phyloP scores from a whole-genome alignment of 208 protist genomes.

The Lotmaria passim region DNA sequence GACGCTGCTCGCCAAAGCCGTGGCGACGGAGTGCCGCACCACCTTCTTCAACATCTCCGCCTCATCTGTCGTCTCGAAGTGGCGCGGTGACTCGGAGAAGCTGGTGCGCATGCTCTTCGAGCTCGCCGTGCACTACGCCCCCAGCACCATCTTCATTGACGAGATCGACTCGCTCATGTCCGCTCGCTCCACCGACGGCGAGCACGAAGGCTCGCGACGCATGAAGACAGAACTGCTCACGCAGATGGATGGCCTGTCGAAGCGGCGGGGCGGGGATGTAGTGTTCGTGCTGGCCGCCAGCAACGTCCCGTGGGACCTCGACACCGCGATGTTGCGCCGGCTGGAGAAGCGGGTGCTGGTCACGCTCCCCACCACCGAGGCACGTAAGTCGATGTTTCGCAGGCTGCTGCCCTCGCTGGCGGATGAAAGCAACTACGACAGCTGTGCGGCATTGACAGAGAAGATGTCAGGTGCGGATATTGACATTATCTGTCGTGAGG shows the following conservation, averaged over 20 bases:
- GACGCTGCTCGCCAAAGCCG: conserved; percentile 97
- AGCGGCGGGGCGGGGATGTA: conserved; percentile 73
- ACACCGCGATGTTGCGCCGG: conserved; percentile 92
- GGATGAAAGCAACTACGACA: conserved; percentile 50
- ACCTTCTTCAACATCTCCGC: conserved; percentile 99
- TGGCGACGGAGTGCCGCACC: conserved; percentile 96
- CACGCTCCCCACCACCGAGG: conserved; percentile 73
- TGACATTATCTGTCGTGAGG: conserved; percentile 90
- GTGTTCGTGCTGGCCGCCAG: conserved; percentile 94
- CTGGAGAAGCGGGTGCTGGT: conserved; percentile 94
- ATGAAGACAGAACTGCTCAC: conserved; percentile 95
- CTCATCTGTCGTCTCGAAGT: conserved; percentile 97
- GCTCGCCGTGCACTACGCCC: conserved; percentile 92
- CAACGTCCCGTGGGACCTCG: conserved; percentile 95
- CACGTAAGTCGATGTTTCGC: conserved; percentile 75
- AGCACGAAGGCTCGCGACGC: conserved; percentile 91
- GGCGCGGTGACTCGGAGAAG: conserved; percentile 98
- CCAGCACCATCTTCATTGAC: conserved; percentile 99
- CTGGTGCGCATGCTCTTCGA: conserved; percentile 96
- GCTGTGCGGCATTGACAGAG: conserved; percentile 67
- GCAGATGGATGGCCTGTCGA: conserved; percentile 93
- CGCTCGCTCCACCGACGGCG: conserved; percentile 93
- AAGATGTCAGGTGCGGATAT: conserved; percentile 93
- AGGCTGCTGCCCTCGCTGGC: conserved; percentile 50
- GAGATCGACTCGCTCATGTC: conserved; percentile 99